Percentiles rank a stretch among this genome's conserved stretches.
phyloP scores from a whole-genome alignment of 495 filamentous ascomycete genomes.

The Xylaria castorea region DNA sequence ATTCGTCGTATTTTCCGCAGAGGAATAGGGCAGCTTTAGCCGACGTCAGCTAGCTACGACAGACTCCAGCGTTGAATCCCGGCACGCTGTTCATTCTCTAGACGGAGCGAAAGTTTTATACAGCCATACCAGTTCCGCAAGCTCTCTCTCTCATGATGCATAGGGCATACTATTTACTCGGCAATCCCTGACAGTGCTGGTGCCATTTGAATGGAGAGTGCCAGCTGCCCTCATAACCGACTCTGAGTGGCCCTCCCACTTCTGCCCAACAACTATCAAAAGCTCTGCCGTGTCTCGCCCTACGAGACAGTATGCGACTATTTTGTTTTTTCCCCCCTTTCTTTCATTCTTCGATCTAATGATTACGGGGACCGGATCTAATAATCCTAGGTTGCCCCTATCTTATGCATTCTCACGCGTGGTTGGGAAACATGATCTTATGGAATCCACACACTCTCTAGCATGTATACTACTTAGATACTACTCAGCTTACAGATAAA shows the following conservation, averaged over 20 bases:
- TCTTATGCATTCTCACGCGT: slow-evolving; percentile 25
- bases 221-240: slow-evolving; percentile 6
- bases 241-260: not conserved
- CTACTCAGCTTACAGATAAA: slow-evolving; percentile 19
- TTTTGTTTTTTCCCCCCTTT: not conserved
- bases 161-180: not conserved
- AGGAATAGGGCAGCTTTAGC: not conserved
- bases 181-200: not conserved
- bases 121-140: not conserved
- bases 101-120: not conserved
- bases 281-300: not conserved
- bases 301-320: not conserved
- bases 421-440: slow-evolving; percentile 27
- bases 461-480: slow-evolving; percentile 30
- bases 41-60: not conserved
- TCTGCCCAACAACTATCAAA: not conserved
- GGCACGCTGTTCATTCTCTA: not conserved
- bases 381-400: slow-evolving; percentile 5
- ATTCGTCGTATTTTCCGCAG: not conserved
- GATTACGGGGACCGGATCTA: slow-evolving; percentile 12
- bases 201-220: not conserved
- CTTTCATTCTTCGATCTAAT: slow-evolving; percentile 12
- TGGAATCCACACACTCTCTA: slow-evolving; percentile 25
- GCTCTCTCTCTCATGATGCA: not conserved
- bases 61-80: not conserved